phyloP scores from a whole-genome alignment of 208 protist species.

The Phytomonas sp. region DNA sequence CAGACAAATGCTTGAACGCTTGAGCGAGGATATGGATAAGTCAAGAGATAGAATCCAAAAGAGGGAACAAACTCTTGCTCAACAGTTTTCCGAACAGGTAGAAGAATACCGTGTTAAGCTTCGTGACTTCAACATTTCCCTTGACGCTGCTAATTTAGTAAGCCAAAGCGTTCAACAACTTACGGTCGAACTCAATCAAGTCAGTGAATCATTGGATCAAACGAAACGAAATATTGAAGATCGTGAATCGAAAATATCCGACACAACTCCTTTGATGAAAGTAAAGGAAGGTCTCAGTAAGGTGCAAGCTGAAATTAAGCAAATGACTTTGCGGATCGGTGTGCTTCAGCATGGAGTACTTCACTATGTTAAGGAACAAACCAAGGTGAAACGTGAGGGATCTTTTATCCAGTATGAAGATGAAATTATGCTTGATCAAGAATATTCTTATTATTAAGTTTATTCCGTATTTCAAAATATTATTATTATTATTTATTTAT shows the following conservation, averaged over 20 bases:
- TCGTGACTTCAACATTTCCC: slow-evolving; percentile 74
- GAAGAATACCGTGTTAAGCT: slow-evolving; percentile 85
- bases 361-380: slow-evolving; percentile 77
- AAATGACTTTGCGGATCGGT: slow-evolving; percentile 85
- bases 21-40: slow-evolving; percentile 81
- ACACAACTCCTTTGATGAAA: slow-evolving; percentile 83
- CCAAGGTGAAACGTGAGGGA: slow-evolving; percentile 55
- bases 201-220: slow-evolving; percentile 79
- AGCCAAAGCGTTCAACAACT: slow-evolving; percentile 83
- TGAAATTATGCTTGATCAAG: slow-evolving; percentile 16
- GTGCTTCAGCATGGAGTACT: slow-evolving; percentile 86
- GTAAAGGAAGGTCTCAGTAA: slow-evolving; percentile 84
- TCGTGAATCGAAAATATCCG: slow-evolving; percentile 77
- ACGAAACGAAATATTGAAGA: slow-evolving; percentile 84
- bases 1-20: slow-evolving; percentile 71
- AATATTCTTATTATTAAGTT: slow-evolving; percentile 1
- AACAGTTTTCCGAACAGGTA: slow-evolving; percentile 85
- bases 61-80: slow-evolving; percentile 82
- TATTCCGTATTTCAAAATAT: slow-evolving; percentile 5
- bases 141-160: slow-evolving; percentile 66
- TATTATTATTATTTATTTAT: slow-evolving; percentile 16
- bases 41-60: slow-evolving; percentile 83
- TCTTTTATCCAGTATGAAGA: slow-evolving; percentile 4
- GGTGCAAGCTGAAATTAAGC: slow-evolving; percentile 81
- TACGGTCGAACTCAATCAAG: slow-evolving; percentile 80